Evolutionary conservation across 192 early-diverging fungal species (phyloP).

Genomic region (Coemansia sp.): DNA sequence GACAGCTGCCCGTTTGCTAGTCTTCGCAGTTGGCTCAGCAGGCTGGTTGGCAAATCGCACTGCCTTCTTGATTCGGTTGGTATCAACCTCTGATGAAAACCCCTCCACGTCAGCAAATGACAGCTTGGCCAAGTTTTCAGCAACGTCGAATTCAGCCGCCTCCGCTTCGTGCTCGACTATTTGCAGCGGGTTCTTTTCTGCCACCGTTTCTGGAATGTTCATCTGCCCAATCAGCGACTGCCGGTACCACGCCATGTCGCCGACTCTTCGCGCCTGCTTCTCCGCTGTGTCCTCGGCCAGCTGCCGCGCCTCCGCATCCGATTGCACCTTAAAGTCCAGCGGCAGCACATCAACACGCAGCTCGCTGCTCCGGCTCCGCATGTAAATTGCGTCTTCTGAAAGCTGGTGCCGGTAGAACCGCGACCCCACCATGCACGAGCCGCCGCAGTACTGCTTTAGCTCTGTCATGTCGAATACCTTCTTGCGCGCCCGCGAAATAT

Average conservation of each 20-base stretch:
- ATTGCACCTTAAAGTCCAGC: not conserved
- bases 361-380: conserved; percentile 40
- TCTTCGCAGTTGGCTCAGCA: not conserved
- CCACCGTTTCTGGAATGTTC: conserved; percentile 28
- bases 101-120: conserved; percentile 53
- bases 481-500: conserved; percentile 66
- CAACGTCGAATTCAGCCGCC: conserved; percentile 10
- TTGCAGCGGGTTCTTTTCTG: conserved; percentile 23
- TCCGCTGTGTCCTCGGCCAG: not conserved
- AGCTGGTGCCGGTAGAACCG: conserved; percentile 70
- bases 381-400: conserved; percentile 72
- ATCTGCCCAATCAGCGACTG: conserved; percentile 35
- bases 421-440: conserved; percentile 69
- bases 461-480: conserved; percentile 79
- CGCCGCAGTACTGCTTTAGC: conserved; percentile 68
- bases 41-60: not conserved
- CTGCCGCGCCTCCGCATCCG: not conserved
- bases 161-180: conserved; percentile 32
- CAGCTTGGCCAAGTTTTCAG: conserved; percentile 18
- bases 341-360: conserved; percentile 26
- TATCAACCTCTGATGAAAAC: conserved; percentile 36
- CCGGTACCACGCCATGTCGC: conserved; percentile 26
- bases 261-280: not conserved
- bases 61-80: conserved; percentile 23
- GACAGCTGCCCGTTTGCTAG: not conserved